Evolutionary conservation across 768 basidiomycete species (phyloP).

Genomic region (Asterophora lycoperdoides): DNA sequence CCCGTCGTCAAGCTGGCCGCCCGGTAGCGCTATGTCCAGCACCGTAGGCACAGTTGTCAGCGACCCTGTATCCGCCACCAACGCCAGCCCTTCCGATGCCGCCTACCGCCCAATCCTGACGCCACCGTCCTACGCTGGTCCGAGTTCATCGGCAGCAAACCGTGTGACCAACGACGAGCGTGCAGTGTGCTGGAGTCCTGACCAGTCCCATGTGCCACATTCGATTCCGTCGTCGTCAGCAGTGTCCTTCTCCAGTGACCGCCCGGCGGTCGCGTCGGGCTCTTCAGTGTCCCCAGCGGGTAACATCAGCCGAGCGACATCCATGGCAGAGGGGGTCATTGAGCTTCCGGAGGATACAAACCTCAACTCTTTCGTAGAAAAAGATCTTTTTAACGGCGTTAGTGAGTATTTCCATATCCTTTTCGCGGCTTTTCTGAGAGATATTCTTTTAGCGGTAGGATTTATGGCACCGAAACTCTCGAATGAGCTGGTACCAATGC

Average conservation of each 20-base stretch:
- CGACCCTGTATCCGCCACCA: background rate
- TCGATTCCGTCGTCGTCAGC: background rate
- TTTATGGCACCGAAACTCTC: conserved; percentile 58
- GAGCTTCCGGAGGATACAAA: conserved; percentile 8
- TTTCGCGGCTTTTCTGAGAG: background rate
- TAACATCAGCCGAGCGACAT: conserved; percentile 6
- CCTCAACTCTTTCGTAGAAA: conserved; percentile 51
- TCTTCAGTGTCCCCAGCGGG: background rate
- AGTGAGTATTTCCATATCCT: conserved; percentile 43
- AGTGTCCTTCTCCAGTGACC: background rate
- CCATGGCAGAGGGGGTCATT: background rate
- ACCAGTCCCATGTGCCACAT: background rate
- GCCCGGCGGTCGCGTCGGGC: background rate
- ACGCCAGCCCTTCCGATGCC: background rate
- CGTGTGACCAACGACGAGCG: background rate
- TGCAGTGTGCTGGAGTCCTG: background rate
- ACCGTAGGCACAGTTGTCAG: background rate
- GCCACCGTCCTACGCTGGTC: conserved; percentile 7
- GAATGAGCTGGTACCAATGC: conserved; percentile 41
- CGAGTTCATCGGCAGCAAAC: background rate
- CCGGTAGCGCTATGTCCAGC: background rate
- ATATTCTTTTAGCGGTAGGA: conserved; percentile 52
- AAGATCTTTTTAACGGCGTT: conserved; percentile 53
- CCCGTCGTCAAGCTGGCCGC: background rate
- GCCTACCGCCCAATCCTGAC: background rate